Conservation (phyloP, 1,284 basidiomycete species). For the Cutaneotrichosporon cyanovorans region DNA sequence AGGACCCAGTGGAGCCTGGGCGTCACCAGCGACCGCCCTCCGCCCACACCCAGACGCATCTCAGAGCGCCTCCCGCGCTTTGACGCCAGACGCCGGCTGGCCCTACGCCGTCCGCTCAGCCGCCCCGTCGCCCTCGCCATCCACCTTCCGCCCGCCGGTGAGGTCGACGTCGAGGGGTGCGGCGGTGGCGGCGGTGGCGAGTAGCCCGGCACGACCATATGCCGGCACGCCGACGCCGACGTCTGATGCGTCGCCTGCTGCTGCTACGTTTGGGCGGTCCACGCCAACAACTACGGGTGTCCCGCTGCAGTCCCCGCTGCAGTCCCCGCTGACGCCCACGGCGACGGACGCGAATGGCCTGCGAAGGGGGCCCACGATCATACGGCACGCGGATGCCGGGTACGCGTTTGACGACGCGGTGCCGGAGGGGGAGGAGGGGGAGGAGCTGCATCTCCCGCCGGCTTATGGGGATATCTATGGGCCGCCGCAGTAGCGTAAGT, state of each 20-base stretch:
- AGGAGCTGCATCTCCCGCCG: constrained; percentile 14
- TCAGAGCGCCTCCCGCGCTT: background rate
- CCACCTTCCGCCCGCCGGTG: background rate
- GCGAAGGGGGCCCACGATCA: constrained; percentile 11
- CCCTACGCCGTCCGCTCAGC: background rate
- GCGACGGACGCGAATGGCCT: background rate
- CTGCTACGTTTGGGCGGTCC: background rate
- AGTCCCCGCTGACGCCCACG: background rate
- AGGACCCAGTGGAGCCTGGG: background rate
- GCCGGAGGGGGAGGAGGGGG: constrained; percentile 3
- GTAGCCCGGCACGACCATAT: background rate
- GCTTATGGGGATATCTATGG: constrained; percentile 20
- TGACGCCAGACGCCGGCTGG: background rate
- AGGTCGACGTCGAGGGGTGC: background rate
- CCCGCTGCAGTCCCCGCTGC: constrained; percentile 1
- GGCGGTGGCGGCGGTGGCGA: background rate
- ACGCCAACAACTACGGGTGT: background rate
- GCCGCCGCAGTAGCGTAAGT: constrained; percentile 5
- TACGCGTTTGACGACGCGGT: constrained; percentile 11
- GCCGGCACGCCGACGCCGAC: background rate
- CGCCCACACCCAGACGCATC: background rate
- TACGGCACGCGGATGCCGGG: constrained; percentile 17
- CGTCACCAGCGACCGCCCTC: background rate
- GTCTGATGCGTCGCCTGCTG: background rate
- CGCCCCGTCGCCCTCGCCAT: too few relatives aligned